Conservation (phyloP, 2,329 filamentous ascomycete species). For the Epichloe sp. region DNA sequence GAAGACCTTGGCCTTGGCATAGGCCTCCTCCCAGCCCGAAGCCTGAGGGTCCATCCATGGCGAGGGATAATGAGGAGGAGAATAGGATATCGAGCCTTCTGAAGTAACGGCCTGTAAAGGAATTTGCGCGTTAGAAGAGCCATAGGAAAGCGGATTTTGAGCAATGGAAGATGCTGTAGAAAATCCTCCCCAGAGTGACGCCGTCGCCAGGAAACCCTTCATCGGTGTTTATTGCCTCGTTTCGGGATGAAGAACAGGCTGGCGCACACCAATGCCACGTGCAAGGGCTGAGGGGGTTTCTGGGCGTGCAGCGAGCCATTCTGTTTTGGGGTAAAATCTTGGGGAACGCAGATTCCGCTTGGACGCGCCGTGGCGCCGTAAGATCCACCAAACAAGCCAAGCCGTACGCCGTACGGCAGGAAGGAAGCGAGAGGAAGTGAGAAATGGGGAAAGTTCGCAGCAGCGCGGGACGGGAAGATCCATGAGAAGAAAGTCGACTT, state of each 20-base stretch:
- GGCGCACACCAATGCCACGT: not conserved
- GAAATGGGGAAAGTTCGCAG: too few species aligned
- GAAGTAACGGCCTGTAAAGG: constrained; percentile 10
- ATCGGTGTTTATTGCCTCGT: not conserved
- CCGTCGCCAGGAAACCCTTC: not conserved
- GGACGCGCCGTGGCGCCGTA: not conserved
- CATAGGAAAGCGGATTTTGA: not conserved
- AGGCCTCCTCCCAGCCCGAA: constrained; percentile 61
- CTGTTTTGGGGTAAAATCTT: not conserved
- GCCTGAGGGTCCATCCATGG: constrained; percentile 72
- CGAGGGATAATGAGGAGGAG: constrained; percentile 63
- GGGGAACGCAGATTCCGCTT: not conserved
- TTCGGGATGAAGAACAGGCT: too few species aligned
- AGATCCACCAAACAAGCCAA: not conserved
- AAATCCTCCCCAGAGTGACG: not conserved
- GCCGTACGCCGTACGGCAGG: not conserved
- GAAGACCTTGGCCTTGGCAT: constrained; percentile 61
- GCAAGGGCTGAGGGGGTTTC: not conserved
- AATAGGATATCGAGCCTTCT: constrained; percentile 21
- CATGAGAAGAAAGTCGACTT: too few species aligned
- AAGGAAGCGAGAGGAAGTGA: too few species aligned
- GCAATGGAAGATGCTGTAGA: not conserved
- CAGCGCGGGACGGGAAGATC: too few species aligned
- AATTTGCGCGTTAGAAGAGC: constrained; percentile 12
- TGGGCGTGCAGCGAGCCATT: not conserved